Percentiles rank a stretch among this genome's conserved stretches.
Conservation (phyloP, 2,329 filamentous ascomycete species). For the Trichoderma koningii region DNA sequence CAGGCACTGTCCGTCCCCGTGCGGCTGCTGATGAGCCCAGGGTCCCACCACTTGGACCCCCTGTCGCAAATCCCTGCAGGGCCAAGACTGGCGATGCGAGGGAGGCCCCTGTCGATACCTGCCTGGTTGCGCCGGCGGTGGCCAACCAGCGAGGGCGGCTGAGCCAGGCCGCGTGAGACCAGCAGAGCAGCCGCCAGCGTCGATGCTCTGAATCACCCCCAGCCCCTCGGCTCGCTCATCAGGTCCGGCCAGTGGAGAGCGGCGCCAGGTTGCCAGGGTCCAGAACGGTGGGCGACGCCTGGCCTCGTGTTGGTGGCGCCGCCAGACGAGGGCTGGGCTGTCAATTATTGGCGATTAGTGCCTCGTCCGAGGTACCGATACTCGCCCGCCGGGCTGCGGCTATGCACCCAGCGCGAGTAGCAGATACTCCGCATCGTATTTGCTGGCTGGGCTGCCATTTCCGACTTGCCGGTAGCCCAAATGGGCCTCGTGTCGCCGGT, state of each 20-base stretch:
- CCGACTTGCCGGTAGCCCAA: slow-evolving; percentile 17
- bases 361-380: neutral
- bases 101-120: neutral
- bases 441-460: slow-evolving; percentile 9
- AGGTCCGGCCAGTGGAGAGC: slow-evolving; percentile 13
- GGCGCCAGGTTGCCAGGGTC: neutral
- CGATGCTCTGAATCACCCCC: neutral
- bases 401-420: neutral
- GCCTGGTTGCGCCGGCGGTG: slow-evolving; percentile 20
- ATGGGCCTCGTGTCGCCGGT: slow-evolving; percentile 12
- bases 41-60: slow-evolving; percentile 12
- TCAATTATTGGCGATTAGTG: neutral
- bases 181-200: neutral
- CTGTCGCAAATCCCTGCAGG: slow-evolving; percentile 23
- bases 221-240: slow-evolving; percentile 3
- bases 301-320: slow-evolving; percentile 19
- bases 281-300: slow-evolving; percentile 17
- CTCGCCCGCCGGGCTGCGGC: neutral
- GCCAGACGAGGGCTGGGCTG: too few relatives aligned
- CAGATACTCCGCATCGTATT: slow-evolving; percentile 10
- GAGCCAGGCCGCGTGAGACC: slow-evolving; percentile 3
- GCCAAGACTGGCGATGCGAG: slow-evolving; percentile 16
- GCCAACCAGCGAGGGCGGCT: slow-evolving; percentile 24
- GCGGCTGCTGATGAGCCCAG: slow-evolving; percentile 1
- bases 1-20: too few relatives aligned